phyloP scores from a whole-genome alignment of 768 basidiomycete genomes.

The Psilocybe tampanensis region DNA sequence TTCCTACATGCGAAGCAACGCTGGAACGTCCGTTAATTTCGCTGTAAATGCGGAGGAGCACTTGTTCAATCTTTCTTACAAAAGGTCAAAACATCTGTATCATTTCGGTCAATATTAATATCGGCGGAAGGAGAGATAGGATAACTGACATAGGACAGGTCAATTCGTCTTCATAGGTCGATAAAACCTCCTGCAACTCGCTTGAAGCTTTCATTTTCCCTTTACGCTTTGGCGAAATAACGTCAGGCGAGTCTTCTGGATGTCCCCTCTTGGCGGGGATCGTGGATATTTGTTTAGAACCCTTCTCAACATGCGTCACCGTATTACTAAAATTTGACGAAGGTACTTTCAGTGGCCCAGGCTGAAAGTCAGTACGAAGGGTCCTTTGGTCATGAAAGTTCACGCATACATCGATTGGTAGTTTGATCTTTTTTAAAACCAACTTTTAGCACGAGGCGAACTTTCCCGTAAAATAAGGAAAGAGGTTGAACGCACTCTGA shows the following conservation, averaged over 20 bases:
- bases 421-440: not conserved
- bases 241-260: constrained; percentile 10
- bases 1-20: constrained; percentile 60
- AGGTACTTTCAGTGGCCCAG: not conserved
- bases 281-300: constrained; percentile 7
- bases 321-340: not conserved
- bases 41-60: not conserved
- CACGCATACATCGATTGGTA: constrained; percentile 1
- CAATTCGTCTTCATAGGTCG: constrained; percentile 63
- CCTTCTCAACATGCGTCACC: not conserved
- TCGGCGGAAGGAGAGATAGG: not conserved
- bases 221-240: constrained; percentile 31
- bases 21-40: constrained; percentile 32
- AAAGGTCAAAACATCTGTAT: constrained; percentile 67
- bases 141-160: constrained; percentile 70
- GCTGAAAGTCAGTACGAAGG: not conserved
- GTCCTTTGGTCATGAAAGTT: not conserved
- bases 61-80: constrained; percentile 51
- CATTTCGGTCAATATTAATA: constrained; percentile 9
- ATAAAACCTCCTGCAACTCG: constrained; percentile 33
- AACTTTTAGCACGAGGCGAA: not conserved
- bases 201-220: constrained; percentile 43
- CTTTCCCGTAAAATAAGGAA: not conserved
- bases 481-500: constrained; percentile 6
- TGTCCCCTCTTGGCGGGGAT: constrained; percentile 18